Evolutionary conservation across 352 stramenopile genomes (phyloP), one percentile per base, ranked within the genome.

Genomic region (Pythium aristosporum): DNA sequence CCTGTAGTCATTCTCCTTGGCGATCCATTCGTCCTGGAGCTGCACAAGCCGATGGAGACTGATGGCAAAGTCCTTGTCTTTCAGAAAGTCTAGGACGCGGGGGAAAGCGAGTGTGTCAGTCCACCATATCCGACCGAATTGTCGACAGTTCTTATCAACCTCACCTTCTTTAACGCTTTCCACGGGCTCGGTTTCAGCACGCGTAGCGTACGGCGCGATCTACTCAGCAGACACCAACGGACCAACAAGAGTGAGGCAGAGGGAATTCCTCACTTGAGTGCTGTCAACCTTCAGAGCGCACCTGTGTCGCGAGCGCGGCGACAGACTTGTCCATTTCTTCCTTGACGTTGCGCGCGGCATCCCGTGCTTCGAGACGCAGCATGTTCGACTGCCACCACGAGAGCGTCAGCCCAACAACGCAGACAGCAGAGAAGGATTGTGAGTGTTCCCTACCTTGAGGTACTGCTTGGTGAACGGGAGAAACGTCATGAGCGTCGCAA

Each of bases 391-490:
- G 53, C 1, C 11, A 56, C 32, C 58, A 34, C 20, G 34, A 39
- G 11, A 4, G 34, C 34, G 34, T 39, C 34, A 39, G 34, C 25
- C 25, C 25, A 30, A 30, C 25, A 30, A 30, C 25, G 25, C 34
- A 39, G 34, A 8, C 3, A 39, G 34, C 34, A 10, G 34, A 30
- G 25, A 30, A 0, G 25, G 25, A 30, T 5, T 30, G 25, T 2
- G 25, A 30, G 5, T 2, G 25, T 47, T 43, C n/a, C 68, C 15
- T 46, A 91, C 83, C 75, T 93, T 92, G 21, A 96, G 60, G 36
- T 92, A 92, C 62, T 92, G 86, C 61, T 96, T 96, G 2, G 87
- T 96, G 61, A 93, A 96, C 34, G 87, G 87, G 44, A 96, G 63
- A 61, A 96, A 96, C 44, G 79, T 87, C 87, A 94, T 94, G 32